Evolutionary conservation across 1,284 basidiomycete species (phyloP).

Genomic region (Pholiota adiposa): DNA sequence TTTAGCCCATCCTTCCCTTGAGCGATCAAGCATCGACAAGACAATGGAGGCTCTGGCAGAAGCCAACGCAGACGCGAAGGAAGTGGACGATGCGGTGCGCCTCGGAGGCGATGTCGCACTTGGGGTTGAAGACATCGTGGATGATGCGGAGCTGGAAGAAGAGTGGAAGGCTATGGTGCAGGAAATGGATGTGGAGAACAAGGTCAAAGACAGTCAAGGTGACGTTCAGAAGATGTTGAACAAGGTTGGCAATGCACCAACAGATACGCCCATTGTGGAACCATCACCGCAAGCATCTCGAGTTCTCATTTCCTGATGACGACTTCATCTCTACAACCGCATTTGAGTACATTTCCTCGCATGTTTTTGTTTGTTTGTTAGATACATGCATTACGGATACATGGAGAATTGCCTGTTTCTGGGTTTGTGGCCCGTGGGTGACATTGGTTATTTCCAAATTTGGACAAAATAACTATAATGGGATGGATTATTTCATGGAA

Average conservation of each 20-base stretch:
- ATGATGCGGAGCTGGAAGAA: constrained; percentile 65
- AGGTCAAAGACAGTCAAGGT: constrained; percentile 5
- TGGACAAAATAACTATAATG: background rate
- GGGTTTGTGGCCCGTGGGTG: no score
- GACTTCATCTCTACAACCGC: background rate
- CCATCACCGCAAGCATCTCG: background rate
- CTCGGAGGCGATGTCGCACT: constrained; percentile 64
- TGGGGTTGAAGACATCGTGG: constrained; percentile 50
- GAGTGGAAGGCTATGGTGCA: constrained; percentile 57
- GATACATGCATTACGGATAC: no score
- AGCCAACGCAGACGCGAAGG: constrained; percentile 79
- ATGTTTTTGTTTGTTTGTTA: no score
- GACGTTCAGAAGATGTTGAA: constrained; percentile 7
- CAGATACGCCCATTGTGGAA: background rate
- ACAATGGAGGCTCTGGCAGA: constrained; percentile 89
- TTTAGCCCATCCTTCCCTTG: constrained; percentile 80
- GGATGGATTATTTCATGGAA: no score
- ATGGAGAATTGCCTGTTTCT: no score
- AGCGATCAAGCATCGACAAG: constrained; percentile 77
- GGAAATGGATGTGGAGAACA: constrained; percentile 42
- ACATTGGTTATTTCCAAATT: background rate
- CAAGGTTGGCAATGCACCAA: constrained; percentile 5
- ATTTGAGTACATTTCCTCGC: background rate
- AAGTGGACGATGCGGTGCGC: constrained; percentile 81
- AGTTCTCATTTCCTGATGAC: constrained; percentile 8